phyloP scores from a whole-genome alignment of 768 basidiomycete genomes.

The Russula foetens region DNA sequence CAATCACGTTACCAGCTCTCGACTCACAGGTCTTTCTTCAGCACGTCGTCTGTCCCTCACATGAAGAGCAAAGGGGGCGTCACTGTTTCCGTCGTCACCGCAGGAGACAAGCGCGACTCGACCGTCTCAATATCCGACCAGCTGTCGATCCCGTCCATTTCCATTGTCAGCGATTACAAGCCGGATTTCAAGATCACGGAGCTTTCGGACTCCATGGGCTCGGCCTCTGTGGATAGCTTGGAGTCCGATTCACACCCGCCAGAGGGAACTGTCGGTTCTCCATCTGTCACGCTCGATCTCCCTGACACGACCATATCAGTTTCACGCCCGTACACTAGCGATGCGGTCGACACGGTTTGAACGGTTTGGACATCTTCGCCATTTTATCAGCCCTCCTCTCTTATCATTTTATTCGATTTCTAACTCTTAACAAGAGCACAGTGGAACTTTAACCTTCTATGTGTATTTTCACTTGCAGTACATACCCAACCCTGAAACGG shows the following conservation, averaged over 20 bases:
- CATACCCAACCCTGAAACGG: background rate
- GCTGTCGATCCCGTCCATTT: constrained; percentile 10
- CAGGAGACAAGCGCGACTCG: constrained; percentile 1
- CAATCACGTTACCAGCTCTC: background rate
- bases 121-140: background rate
- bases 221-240: background rate
- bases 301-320: background rate
- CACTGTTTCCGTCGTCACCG: background rate
- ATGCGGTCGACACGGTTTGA: constrained; percentile 2
- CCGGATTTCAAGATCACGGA: background rate
- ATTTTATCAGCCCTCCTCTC: background rate
- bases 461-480: constrained; percentile 2
- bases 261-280: no score
- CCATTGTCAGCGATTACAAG: background rate
- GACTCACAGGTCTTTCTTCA: background rate
- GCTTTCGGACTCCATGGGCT: background rate
- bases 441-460: background rate
- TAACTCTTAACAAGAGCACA: background rate
- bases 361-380: no score
- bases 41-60: background rate
- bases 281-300: background rate
- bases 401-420: background rate
- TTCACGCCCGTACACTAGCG: background rate
- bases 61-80: background rate
- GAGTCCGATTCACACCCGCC: background rate